phyloP scores from a whole-genome alignment of 2,329 filamentous ascomycete genomes.

The Pyrenophora teres region DNA sequence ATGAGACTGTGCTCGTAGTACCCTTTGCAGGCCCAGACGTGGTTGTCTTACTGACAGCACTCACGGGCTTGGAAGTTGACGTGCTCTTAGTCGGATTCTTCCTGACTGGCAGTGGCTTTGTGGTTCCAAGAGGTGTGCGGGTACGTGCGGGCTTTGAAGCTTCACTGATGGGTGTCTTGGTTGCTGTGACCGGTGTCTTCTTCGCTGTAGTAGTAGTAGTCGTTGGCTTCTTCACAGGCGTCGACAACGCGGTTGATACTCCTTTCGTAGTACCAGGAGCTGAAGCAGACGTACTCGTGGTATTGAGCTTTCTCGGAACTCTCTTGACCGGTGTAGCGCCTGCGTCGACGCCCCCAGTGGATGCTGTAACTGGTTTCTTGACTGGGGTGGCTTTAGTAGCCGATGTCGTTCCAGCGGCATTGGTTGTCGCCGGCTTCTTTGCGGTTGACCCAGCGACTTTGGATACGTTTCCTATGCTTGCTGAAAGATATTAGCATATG shows the following conservation, averaged over 20 bases:
- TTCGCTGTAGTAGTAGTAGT: conserved; percentile 20
- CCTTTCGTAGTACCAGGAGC: conserved; percentile 4
- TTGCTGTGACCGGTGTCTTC: conserved; percentile 23
- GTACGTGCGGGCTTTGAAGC: conserved; percentile 21
- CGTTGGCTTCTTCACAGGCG: conserved; percentile 9
- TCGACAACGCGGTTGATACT: conserved; percentile 13
- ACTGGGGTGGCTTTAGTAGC: conserved; percentile 20
- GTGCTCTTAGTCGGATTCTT: conserved; percentile 8
- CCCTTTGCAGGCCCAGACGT: conserved; percentile 20
- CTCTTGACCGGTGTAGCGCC: conserved; percentile 34
- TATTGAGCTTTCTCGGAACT: conserved; percentile 22
- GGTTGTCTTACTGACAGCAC: conserved; percentile 21
- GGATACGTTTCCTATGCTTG: conserved; percentile 35
- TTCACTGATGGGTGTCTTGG: conserved; percentile 22
- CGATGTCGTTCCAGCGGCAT: conserved; percentile 24
- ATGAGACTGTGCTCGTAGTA: conserved; percentile 11
- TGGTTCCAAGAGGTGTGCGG: conserved; percentile 24
- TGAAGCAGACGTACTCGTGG: conserved; percentile 10
- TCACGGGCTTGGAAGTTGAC: conserved; percentile 10
- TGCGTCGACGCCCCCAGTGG: conserved; percentile 11
- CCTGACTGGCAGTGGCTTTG: conserved; percentile 24
- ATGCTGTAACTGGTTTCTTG: conserved; percentile 19
- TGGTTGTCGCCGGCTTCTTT: conserved; percentile 33
- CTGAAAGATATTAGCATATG: conserved; percentile 20
- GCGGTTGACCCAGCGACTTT: conserved; percentile 33